Percentiles rank a stretch among this genome's conserved stretches.
Conservation (phyloP, 139 green algal species). For the Ostreobium quekettii region DNA sequence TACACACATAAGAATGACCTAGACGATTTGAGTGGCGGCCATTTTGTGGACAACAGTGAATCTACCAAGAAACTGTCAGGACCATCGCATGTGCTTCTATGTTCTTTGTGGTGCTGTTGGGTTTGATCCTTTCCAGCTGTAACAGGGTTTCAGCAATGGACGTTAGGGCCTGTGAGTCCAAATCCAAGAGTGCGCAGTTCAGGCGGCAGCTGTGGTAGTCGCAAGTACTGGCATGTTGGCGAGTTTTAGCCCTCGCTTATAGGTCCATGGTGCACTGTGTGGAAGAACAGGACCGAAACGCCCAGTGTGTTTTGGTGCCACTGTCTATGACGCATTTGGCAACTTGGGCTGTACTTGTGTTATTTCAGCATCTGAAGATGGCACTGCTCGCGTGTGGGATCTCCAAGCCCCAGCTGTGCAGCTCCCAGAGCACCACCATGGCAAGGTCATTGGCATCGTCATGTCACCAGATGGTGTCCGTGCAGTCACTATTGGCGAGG, state of each 20-base stretch:
- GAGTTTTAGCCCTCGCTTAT: too few relatives aligned
- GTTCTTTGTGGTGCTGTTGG: not conserved
- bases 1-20: not conserved
- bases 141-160: not conserved
- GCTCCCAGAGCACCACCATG: constrained; percentile 2
- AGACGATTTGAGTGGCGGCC: not conserved
- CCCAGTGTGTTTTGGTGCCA: not conserved
- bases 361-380: constrained; percentile 41
- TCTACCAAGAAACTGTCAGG: not conserved
- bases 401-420: constrained; percentile 27
- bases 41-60: not conserved
- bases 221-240: not conserved
- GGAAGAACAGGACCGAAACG: too few relatives aligned
- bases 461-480: not conserved
- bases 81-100: not conserved
- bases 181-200: not conserved
- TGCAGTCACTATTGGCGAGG: constrained; percentile 12
- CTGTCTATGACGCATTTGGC: not conserved
- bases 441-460: constrained; percentile 12
- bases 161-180: not conserved
- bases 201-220: not conserved
- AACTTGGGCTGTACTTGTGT: not conserved
- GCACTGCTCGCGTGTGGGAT: constrained; percentile 70
- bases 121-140: not conserved
- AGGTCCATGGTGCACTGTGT: too few relatives aligned